Evolutionary conservation across 805 yeast species (phyloP).

Genomic region (Starmerella stellata): DNA sequence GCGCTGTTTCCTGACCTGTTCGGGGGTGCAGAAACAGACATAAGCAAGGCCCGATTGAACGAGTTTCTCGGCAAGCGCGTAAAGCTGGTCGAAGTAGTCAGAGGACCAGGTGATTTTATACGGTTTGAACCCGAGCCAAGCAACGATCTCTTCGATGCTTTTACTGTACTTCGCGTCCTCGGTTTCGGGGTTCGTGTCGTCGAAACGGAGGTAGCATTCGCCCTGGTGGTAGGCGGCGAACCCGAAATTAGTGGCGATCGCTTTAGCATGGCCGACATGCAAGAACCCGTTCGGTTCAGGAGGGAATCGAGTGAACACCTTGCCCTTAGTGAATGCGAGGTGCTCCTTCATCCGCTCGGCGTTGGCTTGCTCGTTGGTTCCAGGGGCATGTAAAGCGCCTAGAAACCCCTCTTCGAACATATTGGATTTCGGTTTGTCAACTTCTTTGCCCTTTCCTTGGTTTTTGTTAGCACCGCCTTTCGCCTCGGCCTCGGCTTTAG

Average conservation of each 20-base stretch:
- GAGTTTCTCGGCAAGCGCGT: constrained; percentile 71
- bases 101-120: constrained; percentile 91
- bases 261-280: constrained; percentile 96
- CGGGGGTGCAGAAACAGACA: constrained; percentile 84
- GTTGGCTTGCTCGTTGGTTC: constrained; percentile 79
- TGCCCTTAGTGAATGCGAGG: constrained; percentile 56
- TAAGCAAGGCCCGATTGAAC: constrained; percentile 59
- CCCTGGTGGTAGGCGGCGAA: constrained; percentile 78
- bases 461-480: constrained; percentile 16
- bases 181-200: constrained; percentile 97
- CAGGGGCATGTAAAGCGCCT: constrained; percentile 87
- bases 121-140: constrained; percentile 89
- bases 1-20: constrained; percentile 74
- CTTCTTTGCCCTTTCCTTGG: constrained; percentile 8
- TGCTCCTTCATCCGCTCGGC: constrained; percentile 75
- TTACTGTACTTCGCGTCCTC: constrained; percentile 84
- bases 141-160: constrained; percentile 65
- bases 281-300: constrained; percentile 97
- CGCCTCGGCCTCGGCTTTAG: constrained; percentile 23
- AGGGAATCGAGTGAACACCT: constrained; percentile 87
- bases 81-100: constrained; percentile 80
- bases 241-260: constrained; percentile 96
- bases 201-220: constrained; percentile 77
- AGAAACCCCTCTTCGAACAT: constrained; percentile 93
- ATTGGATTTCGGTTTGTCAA: constrained; percentile 10